Evolutionary conservation across 495 filamentous ascomycete genomes (phyloP), one percentile per base, ranked within the genome.

Genomic region (Daldinia grandis): DNA sequence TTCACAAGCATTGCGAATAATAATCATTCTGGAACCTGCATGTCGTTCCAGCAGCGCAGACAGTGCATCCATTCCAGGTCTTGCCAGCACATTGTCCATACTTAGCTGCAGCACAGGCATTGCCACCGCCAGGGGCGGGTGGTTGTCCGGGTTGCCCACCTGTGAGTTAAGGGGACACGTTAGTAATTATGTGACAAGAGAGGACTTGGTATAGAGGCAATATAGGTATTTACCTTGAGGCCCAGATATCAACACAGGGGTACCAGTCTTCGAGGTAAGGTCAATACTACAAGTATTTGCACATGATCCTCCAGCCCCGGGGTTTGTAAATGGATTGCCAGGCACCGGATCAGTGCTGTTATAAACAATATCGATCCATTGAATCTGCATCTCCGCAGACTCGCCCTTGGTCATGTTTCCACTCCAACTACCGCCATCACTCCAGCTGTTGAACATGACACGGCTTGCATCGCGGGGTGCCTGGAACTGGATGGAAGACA

Each of bases 301-400:
- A 63, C 83, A 86, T 0, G 70, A 67, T 21, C 76, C 78, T 24
- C 61, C 47, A 9, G 68, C 63, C 1, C 55, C 64, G n/a, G 73
- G 69, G 59, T 69, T 63, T 9, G 47, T 64, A 2, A 58, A 62
- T 12, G 64, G 60, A 42, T 63, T 66, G 24, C 69, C 69, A 4
- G 69, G 56, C 17, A 40, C 38, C 37, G 69, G 49, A 25, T 80
- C 77, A 1, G 82, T 83, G 5, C 50, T 83, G 70, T 93, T 94
- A 69, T 88, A 94, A 5, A 87, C 84, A 69, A 93, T 73, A 72
- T 93, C 90, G 38, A 93, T 86, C 85, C 89, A 93, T 73, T 93
- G 89, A 24, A 94, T 84, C 62, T 90, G 89, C 76, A 93, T 76
- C 58, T 87, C 86, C 1, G 91, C 90, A 19, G 84, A 81, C 3